Base-by-base conservation (phyloP, 768 basidiomycete genomes). In the Tremella yokohamensis region DNA sequence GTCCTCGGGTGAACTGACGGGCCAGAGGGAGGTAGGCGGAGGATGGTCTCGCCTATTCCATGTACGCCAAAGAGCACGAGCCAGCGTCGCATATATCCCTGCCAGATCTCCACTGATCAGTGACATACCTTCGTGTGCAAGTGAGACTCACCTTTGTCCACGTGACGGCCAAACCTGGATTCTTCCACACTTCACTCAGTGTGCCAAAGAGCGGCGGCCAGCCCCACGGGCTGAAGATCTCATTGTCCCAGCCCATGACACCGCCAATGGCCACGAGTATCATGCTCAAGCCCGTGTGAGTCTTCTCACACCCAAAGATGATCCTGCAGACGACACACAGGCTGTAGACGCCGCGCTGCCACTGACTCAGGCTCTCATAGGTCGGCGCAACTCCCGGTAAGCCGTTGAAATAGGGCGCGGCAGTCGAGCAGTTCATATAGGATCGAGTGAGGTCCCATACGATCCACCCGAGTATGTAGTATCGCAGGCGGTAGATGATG, bases 101-200 rank as follows among this genome's bases (percentile, higher is more conserved):
- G 66, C 71, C 71, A 73, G 15, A 64, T 64, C 71, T 73, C 42
- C 25, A 16, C 9, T 44, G 12, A 48, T 60, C 40, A 64, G 60
- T 57, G 40, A 11, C 20, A 18, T 19, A n/a, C 25, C 6, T 18
- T 40, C 15, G 25, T 18, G n/a, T 45, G n/a, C 42, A 45, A 37
- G n/a, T n/a, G n/a, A 19, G 47, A 59, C 67, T 57, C 56, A 70
- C 71, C 45, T 49, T 65, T 3, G 68, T 65, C 71, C 71, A 73
- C 62, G 67, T 64, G 19, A 52, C 62, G 12, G 60, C 51, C 42
- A 73, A 40, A 11, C 68, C 68, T n/a, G 71, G 68, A 57, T 63
- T 53, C 38, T 22, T 54, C 66, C 66, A 70, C 19, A 73, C 20
- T n/a, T 73, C 61, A 1, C 29, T 22, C 25, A 68, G 34, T 13